Evolutionary conservation across 2,329 filamentous ascomycete genomes (phyloP).

Genomic region (Rhynchosporium secalis): DNA sequence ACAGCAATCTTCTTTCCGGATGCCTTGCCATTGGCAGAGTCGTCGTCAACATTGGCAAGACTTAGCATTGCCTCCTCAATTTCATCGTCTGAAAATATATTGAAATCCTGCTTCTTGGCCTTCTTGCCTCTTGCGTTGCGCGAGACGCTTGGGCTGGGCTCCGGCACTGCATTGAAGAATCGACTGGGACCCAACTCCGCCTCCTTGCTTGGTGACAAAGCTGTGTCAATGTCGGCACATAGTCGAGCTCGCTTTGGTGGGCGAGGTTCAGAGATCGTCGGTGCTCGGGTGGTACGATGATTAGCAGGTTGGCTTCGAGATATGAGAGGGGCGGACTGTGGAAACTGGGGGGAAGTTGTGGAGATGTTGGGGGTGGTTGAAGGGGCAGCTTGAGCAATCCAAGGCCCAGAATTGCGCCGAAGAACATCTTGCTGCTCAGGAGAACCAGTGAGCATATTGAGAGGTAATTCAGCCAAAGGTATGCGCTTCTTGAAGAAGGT

Average conservation of each 20-base stretch:
- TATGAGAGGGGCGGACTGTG: slow-evolving; percentile 40
- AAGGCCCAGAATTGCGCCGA: slow-evolving; percentile 53
- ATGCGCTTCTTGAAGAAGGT: slow-evolving; percentile 65
- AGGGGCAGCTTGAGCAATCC: slow-evolving; percentile 52
- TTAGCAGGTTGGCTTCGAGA: slow-evolving; percentile 41
- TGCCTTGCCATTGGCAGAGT: slow-evolving; percentile 16
- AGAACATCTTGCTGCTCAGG: slow-evolving; percentile 63
- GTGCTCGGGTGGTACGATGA: slow-evolving; percentile 43
- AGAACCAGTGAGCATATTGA: slow-evolving; percentile 66
- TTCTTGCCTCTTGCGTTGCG: slow-evolving; percentile 41
- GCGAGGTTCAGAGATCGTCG: slow-evolving; percentile 45
- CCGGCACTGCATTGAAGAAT: slow-evolving; percentile 46
- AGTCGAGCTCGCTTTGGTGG: slow-evolving; percentile 52
- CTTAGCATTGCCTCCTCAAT: slow-evolving; percentile 51
- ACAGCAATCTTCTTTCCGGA: slow-evolving; percentile 31
- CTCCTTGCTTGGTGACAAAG: slow-evolving; percentile 39
- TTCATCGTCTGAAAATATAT: slow-evolving; percentile 54
- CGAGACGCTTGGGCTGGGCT: slow-evolving; percentile 45
- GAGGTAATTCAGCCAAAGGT: slow-evolving; percentile 66
- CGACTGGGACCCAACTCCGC: slow-evolving; percentile 45
- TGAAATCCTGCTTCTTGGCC: slow-evolving; percentile 46
- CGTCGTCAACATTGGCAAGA: slow-evolving; percentile 42
- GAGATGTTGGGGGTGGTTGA: slow-evolving; percentile 35
- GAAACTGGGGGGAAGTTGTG: slow-evolving; percentile 36
- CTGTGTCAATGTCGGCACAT: slow-evolving; percentile 47